Evolutionary conservation across 2,329 filamentous ascomycete genomes (phyloP).

Genomic region (Blastomyces emzantsi): DNA sequence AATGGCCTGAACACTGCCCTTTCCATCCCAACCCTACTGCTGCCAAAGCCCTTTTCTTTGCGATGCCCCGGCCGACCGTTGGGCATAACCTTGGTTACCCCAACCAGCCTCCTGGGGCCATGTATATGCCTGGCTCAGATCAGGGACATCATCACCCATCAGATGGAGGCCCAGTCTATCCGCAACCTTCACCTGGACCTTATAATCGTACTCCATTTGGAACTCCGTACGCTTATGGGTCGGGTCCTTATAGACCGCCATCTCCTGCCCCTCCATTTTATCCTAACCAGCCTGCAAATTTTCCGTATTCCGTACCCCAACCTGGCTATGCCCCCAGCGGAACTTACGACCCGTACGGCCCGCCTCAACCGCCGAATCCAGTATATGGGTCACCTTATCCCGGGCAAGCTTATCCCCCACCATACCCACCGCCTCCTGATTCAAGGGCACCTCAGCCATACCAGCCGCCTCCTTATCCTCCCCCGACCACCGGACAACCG

Average conservation of each 20-base stretch:
- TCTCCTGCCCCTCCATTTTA: conserved; percentile 24
- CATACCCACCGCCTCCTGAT: conserved; percentile 17
- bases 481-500: conserved; percentile 15
- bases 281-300: conserved; percentile 17
- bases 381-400: conserved; percentile 21
- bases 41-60: conserved; percentile 33
- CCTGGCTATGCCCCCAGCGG: conserved; percentile 17
- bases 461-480: conserved; percentile 15
- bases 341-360: conserved; percentile 17
- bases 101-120: conserved; percentile 13
- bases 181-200: conserved; percentile 21
- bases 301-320: conserved; percentile 19
- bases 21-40: conserved; percentile 55
- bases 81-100: conserved; percentile 17
- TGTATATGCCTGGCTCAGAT: conserved; percentile 15
- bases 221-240: conserved; percentile 25
- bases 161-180: conserved; percentile 13
- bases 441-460: conserved; percentile 16
- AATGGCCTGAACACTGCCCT: conserved; percentile 68
- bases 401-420: conserved; percentile 18
- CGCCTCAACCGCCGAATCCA: conserved; percentile 16
- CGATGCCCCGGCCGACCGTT: conserved; percentile 22
- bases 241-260: conserved; percentile 25
- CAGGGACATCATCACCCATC: conserved; percentile 14
- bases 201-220: conserved; percentile 27